Evolutionary conservation across 1,139 yeast species (phyloP).

Genomic region (Magnusiomyces sp.): DNA sequence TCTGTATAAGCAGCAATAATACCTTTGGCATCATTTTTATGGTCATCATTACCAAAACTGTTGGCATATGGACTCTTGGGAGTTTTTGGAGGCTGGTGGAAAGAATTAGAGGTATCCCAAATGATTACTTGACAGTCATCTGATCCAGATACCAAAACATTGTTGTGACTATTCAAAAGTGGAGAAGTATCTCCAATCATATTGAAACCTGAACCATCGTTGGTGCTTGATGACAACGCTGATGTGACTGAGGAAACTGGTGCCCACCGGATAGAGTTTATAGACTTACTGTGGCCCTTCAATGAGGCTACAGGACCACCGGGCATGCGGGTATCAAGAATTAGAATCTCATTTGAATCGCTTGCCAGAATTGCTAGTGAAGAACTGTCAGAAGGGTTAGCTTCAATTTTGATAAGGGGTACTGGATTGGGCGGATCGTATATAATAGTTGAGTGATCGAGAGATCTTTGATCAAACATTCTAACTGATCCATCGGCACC

Average conservation of each 20-base stretch:
- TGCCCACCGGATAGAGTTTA: slow-evolving; percentile 78
- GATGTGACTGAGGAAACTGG: slow-evolving; percentile 39
- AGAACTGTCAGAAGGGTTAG: slow-evolving; percentile 72
- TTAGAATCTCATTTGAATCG: slow-evolving; percentile 54
- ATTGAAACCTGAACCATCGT: too few relatives aligned
- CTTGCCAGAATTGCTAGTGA: slow-evolving; percentile 77
- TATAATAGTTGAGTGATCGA: slow-evolving; percentile 90
- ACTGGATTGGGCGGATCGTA: slow-evolving; percentile 59
- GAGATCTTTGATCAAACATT: slow-evolving; percentile 77
- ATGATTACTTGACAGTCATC: slow-evolving; percentile 87
- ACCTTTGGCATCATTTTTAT: slow-evolving; percentile 1
- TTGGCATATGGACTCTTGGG: slow-evolving; percentile 11
- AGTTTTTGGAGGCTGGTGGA: slow-evolving; percentile 21
- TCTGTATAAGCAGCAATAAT: slow-evolving; percentile 50
- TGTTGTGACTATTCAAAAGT: slow-evolving; percentile 24
- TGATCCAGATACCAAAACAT: slow-evolving; percentile 63
- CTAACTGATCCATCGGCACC: slow-evolving; percentile 95
- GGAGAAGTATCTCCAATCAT: neutral
- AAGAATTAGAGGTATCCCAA: slow-evolving; percentile 53
- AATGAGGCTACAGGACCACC: slow-evolving; percentile 67
- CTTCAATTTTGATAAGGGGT: slow-evolving; percentile 66
- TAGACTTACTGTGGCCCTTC: slow-evolving; percentile 57
- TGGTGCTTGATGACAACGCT: neutral
- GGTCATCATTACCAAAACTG: slow-evolving; percentile 1
- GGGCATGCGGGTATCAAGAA: slow-evolving; percentile 83